Evolutionary conservation across 2,329 filamentous ascomycete genomes (phyloP), one percentile per base, ranked within the genome.

Genomic region (Hortaea sp.): DNA sequence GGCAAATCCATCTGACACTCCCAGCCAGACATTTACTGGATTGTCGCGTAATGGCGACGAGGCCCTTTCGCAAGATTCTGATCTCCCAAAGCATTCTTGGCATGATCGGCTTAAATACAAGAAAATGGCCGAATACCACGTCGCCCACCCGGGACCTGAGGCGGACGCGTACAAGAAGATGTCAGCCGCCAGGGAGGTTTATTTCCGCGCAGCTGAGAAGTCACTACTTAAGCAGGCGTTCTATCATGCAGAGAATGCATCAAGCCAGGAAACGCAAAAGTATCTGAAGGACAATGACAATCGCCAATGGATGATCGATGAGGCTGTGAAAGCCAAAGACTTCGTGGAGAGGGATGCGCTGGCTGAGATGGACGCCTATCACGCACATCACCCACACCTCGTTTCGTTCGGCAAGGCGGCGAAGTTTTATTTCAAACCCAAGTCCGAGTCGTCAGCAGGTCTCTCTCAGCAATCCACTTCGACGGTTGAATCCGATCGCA

Each of bases 221-320:
- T 27, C 29, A 9, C 42, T 49, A 5, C 39, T 52, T 39, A 43
- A 41, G 39, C 29, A 44, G 10, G 39, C 42, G 1, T 32, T 47
- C 39, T 9, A 1, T 7, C 11, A 28, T 11, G 44, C 41, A n/a
- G 43, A 40, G 13, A 7, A 40, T 11, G 29, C 35, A 6, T 28
- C 39, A 27, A 28, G 12, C 7, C 20, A 11, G 10, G 47, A 47
- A 7, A 42, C 32, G 10, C 12, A n/a, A 9, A 27, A 5, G 5
- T 47, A 49, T n/a, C 28, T 46, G n/a, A 12, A 12, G 2, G 7
- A 20, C 12, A 38, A 49, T 32, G n/a, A 41, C 10, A 38, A 44
- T 4, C 47, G 34, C 7, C 34, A 43, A 35, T 52, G 49, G 49
- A 50, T 52, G 27, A 29, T 50, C 13, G 48, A 49, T 29, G 39